phyloP scores from a whole-genome alignment of 2,329 filamentous ascomycete genomes.

The Thelonectria olida region DNA sequence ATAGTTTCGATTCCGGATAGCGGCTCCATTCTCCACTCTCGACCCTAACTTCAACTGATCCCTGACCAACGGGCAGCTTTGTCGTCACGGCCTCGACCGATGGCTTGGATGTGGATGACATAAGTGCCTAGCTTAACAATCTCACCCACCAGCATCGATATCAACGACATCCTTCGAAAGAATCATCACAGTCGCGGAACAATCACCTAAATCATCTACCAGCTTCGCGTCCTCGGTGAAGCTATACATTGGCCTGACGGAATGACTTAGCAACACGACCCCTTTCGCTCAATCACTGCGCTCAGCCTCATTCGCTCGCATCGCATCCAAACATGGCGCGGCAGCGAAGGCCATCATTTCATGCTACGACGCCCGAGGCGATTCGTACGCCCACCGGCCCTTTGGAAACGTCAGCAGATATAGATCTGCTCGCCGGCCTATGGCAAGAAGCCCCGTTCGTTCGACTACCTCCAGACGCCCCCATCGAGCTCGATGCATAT shows the following conservation, averaged over 20 bases:
- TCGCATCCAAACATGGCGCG: neutral
- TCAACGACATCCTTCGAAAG: neutral
- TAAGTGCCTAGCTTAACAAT: slow-evolving; percentile 6
- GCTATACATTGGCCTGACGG: slow-evolving; percentile 9
- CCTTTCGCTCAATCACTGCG: slow-evolving; percentile 8
- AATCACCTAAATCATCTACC: neutral
- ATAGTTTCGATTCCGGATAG: neutral
- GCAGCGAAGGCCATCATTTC: slow-evolving; percentile 16
- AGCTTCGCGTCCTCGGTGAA: neutral
- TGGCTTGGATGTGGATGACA: slow-evolving; percentile 23
- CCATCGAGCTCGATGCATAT: slow-evolving; percentile 63
- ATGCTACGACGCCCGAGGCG: slow-evolving; percentile 40
- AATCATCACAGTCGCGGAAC: neutral
- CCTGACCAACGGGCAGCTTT: slow-evolving; percentile 15
- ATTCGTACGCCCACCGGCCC: slow-evolving; percentile 26
- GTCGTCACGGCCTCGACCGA: slow-evolving; percentile 23
- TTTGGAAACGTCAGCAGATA: slow-evolving; percentile 46
- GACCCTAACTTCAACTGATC: slow-evolving; percentile 10
- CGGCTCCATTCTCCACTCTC: slow-evolving; percentile 10
- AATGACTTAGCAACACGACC: slow-evolving; percentile 15
- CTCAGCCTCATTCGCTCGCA: neutral
- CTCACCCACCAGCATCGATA: neutral
- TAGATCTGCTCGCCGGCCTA: slow-evolving; percentile 63
- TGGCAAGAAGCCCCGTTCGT: slow-evolving; percentile 71
- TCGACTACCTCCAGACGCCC: slow-evolving; percentile 68